A percentile compares a stretch with the other conserved stretches of the same genome.
These are phyloP conservation scores for Lachancea kluyveri DNA, from an alignment of 805 yeast species.

Conservation along the genomic window DNA sequence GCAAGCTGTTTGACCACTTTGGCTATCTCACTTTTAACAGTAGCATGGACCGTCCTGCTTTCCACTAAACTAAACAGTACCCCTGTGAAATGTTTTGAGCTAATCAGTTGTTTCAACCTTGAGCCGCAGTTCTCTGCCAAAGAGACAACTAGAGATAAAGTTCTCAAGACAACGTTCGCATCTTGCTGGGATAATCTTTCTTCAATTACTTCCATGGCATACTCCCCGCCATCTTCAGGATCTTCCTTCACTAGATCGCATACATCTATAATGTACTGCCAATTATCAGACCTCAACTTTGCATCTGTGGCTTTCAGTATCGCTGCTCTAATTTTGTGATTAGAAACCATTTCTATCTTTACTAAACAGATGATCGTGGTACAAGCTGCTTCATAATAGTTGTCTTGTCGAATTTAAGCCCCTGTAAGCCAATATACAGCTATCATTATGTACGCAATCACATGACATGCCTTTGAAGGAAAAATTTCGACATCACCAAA, in stretches of 20 bases:
- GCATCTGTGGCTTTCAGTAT: constrained; percentile 55
- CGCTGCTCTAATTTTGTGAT: constrained; percentile 9
- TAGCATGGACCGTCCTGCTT: constrained; percentile 52
- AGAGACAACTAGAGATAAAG: constrained; percentile 49
- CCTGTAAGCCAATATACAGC: too few species aligned
- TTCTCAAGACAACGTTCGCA: constrained; percentile 60
- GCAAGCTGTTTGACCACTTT: constrained; percentile 66
- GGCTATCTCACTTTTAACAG: constrained; percentile 58
- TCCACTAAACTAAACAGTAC: constrained; percentile 43
- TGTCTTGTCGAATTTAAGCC: too few species aligned
- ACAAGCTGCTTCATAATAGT: too few species aligned
- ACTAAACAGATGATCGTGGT: neutral
- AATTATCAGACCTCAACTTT: constrained; percentile 57
- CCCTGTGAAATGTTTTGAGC: constrained; percentile 48
- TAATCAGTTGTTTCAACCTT: constrained; percentile 54
- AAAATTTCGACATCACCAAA: too few species aligned
- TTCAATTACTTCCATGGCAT: constrained; percentile 37
- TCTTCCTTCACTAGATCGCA: constrained; percentile 60
- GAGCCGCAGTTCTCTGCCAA: constrained; percentile 77
- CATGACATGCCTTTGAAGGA: too few species aligned
- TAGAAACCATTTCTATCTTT: constrained; percentile 2
- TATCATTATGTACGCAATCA: too few species aligned
- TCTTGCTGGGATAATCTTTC: constrained; percentile 45
- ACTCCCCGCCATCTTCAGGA: constrained; percentile 48
- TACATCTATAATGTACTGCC: constrained; percentile 56